These are phyloP conservation scores for Pleurotus tuoliensis DNA, from an alignment of 768 basidiomycete species.

Conservation along the genomic window DNA sequence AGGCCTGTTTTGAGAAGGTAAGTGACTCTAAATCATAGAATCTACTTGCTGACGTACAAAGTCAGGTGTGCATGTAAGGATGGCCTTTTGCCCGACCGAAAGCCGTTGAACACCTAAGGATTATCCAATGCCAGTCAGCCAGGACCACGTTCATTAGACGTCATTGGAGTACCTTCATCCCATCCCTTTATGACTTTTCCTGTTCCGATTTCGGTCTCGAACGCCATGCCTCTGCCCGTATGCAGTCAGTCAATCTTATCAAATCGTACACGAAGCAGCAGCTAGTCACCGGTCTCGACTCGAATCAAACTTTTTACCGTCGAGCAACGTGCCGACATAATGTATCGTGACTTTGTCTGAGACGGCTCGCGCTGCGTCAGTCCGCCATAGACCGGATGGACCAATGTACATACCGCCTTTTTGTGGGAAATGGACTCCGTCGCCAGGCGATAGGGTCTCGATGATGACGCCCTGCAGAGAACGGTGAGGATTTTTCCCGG, in stretches of 20 bases:
- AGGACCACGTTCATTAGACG: neutral
- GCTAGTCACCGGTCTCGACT: constrained; percentile 65
- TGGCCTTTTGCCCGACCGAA: constrained; percentile 73
- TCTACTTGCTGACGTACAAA: constrained; percentile 47
- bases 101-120: constrained; percentile 67
- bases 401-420: constrained; percentile 52
- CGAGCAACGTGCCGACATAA: constrained; percentile 67
- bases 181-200: constrained; percentile 87
- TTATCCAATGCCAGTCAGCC: constrained; percentile 9
- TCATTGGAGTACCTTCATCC: constrained; percentile 66
- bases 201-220: constrained; percentile 68
- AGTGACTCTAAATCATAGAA: constrained; percentile 6
- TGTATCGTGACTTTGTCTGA: constrained; percentile 72
- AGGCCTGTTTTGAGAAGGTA: constrained; percentile 43
- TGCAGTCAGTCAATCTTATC: neutral
- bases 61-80: constrained; percentile 66
- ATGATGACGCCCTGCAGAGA: constrained; percentile 64
- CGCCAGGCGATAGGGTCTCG: constrained; percentile 53
- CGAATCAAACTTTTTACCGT: constrained; percentile 72
- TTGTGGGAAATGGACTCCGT: constrained; percentile 63
- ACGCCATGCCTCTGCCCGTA: constrained; percentile 47
- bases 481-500: constrained; percentile 11
- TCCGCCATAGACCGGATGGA: constrained; percentile 11
- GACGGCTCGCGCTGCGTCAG: neutral
- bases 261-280: constrained; percentile 1